These are phyloP conservation scores for Termitomyces sp. DNA, from an alignment of 768 basidiomycete species.

Conservation along the genomic window DNA sequence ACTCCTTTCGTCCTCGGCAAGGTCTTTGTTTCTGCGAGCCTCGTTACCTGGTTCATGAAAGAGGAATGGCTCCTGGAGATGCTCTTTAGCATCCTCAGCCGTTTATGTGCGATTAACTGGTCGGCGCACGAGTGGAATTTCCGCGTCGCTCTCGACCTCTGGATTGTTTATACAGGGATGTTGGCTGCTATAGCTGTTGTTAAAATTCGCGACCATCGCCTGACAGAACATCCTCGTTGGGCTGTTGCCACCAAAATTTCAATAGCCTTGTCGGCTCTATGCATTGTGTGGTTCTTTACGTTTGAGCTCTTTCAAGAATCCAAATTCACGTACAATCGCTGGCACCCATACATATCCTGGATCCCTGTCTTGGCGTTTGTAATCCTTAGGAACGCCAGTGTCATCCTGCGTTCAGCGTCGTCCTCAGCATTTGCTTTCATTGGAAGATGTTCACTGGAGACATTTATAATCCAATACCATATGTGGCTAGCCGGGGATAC, in stretches of 20 bases:
- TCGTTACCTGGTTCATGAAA: constrained; percentile 65
- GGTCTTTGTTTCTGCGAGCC: constrained; percentile 57
- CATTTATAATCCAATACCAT: constrained; percentile 89
- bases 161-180: constrained; percentile 89
- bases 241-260: constrained; percentile 44
- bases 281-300: constrained; percentile 72
- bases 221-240: constrained; percentile 73
- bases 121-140: constrained; percentile 86
- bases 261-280: constrained; percentile 46
- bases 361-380: constrained; percentile 78
- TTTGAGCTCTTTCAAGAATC: constrained; percentile 75
- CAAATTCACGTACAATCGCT: constrained; percentile 84
- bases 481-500: constrained; percentile 84
- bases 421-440: constrained; percentile 75
- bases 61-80: constrained; percentile 58
- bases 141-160: constrained; percentile 84
- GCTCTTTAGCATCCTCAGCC: constrained; percentile 59
- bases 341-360: constrained; percentile 80
- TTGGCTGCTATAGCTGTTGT: constrained; percentile 66
- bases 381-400: constrained; percentile 71
- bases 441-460: constrained; percentile 85
- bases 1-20: constrained; percentile 67
- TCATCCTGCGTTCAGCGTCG: constrained; percentile 63
- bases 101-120: constrained; percentile 77
- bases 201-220: constrained; percentile 68